These are phyloP conservation scores for Bryum argenteum DNA, from an alignment of 225 moss, liverwort and hornwort species.

Conservation along the genomic window DNA sequence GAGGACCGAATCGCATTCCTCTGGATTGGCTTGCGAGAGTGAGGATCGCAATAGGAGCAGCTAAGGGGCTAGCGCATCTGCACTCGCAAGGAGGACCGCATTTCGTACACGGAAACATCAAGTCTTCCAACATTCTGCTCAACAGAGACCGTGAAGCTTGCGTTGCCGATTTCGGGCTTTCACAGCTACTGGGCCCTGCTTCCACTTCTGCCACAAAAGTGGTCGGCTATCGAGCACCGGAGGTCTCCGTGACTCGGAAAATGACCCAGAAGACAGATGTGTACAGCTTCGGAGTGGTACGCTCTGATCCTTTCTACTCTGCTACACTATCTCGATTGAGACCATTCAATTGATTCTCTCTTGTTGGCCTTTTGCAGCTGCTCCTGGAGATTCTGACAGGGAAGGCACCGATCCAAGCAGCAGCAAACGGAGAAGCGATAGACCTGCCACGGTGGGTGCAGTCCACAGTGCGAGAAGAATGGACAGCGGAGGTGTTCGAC, in stretches of 20 bases:
- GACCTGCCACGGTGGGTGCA: constrained; percentile 94
- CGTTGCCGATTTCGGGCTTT: constrained; percentile 83
- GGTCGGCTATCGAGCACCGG: constrained; percentile 89
- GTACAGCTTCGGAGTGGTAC: constrained; percentile 92
- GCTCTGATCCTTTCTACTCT: not conserved
- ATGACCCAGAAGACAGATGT: constrained; percentile 81
- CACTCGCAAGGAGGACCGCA: constrained; percentile 66
- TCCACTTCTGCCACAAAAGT: constrained; percentile 58
- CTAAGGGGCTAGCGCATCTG: constrained; percentile 74
- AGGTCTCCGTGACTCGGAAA: constrained; percentile 73
- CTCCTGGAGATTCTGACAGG: constrained; percentile 90
- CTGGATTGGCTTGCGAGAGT: constrained; percentile 91
- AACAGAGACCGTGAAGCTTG: constrained; percentile 86
- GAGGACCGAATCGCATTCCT: constrained; percentile 70
- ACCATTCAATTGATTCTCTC: not conserved
- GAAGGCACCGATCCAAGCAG: constrained; percentile 76
- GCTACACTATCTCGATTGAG: not conserved
- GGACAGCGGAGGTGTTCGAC: constrained; percentile 96
- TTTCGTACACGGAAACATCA: constrained; percentile 90
- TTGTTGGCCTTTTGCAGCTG: constrained; percentile 33
- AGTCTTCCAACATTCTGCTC: constrained; percentile 87
- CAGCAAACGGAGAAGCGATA: constrained; percentile 75
- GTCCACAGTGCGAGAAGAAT: constrained; percentile 91
- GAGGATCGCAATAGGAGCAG: constrained; percentile 81
- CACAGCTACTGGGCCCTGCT: constrained; percentile 58